Evolutionary conservation across 306 rosid species (phyloP).

Genomic region (Ziziphus jujuba): DNA sequence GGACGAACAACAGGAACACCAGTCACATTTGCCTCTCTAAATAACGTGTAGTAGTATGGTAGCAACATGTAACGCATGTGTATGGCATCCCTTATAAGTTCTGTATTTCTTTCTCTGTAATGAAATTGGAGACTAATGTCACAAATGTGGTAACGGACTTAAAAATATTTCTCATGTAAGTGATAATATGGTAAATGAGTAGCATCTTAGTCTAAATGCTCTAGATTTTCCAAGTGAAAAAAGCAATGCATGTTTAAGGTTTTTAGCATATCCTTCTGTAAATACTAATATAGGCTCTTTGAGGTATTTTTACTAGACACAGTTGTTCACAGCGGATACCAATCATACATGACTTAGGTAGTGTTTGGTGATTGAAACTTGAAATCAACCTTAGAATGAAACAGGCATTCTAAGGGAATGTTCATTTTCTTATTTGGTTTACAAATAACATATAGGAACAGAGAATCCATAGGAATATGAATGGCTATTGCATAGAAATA

Average conservation of each 20-base stretch:
- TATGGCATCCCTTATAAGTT: constrained; percentile 78
- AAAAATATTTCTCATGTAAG: background rate
- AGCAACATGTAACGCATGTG: constrained; percentile 81
- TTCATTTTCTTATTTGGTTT: too few relatives aligned
- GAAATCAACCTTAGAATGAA: too few relatives aligned
- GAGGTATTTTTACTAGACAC: background rate
- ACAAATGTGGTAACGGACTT: constrained; percentile 15
- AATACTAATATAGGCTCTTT: background rate
- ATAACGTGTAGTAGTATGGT: constrained; percentile 88
- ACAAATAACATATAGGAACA: too few relatives aligned
- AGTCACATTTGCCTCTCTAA: constrained; percentile 81
- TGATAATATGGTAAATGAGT: background rate
- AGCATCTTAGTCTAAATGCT: background rate
- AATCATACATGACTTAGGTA: too few relatives aligned
- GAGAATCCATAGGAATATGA: too few relatives aligned
- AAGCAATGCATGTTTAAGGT: background rate
- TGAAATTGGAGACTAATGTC: constrained; percentile 22
- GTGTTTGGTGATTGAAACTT: too few relatives aligned
- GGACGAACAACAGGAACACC: constrained; percentile 92
- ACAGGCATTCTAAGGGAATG: too few relatives aligned
- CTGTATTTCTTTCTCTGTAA: constrained; percentile 77
- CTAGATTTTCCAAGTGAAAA: background rate
- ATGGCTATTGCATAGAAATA: too few relatives aligned
- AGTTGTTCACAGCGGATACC: too few relatives aligned
- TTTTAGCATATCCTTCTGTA: background rate